Percentiles rank a stretch among this genome's conserved stretches.
Conservation (phyloP, 2,329 filamentous ascomycete genomes). For the Pseudogymnoascus sp. region DNA sequence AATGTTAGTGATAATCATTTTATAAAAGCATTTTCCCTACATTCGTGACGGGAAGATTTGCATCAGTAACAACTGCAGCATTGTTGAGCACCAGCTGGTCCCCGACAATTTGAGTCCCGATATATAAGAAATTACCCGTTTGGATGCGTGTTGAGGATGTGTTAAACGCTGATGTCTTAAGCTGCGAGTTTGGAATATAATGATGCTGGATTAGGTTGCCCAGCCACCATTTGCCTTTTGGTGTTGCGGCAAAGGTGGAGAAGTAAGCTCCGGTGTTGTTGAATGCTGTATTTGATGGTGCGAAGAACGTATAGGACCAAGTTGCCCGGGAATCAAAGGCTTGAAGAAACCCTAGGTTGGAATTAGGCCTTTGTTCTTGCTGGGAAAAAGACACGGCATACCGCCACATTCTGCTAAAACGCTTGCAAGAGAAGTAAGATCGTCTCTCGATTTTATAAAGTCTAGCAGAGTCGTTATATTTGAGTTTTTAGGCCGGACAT, state of each 20-base stretch:
- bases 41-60: slow-evolving; percentile 16
- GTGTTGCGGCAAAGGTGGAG: slow-evolving; percentile 20
- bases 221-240: slow-evolving; percentile 25
- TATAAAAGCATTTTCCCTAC: slow-evolving; percentile 12
- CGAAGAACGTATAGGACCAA: slow-evolving; percentile 28
- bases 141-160: slow-evolving; percentile 20
- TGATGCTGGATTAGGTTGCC: slow-evolving; percentile 21
- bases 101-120: slow-evolving; percentile 18
- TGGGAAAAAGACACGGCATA: not conserved
- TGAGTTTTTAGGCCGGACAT: slow-evolving; percentile 9
- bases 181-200: slow-evolving; percentile 21
- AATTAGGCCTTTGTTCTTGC: not conserved
- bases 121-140: slow-evolving; percentile 21
- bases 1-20: not conserved
- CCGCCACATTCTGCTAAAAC: slow-evolving; percentile 14
- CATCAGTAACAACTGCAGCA: slow-evolving; percentile 16
- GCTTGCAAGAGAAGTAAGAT: slow-evolving; percentile 14
- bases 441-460: slow-evolving; percentile 13
- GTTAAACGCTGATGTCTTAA: slow-evolving; percentile 19
- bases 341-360: slow-evolving; percentile 21
- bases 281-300: slow-evolving; percentile 26
- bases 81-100: slow-evolving; percentile 20
- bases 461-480: slow-evolving; percentile 12
- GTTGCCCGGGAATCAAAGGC: slow-evolving; percentile 24
- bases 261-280: slow-evolving; percentile 25